Evolutionary conservation across 2,329 filamentous ascomycete species (phyloP).

Genomic region (Passalora sequoiae): DNA sequence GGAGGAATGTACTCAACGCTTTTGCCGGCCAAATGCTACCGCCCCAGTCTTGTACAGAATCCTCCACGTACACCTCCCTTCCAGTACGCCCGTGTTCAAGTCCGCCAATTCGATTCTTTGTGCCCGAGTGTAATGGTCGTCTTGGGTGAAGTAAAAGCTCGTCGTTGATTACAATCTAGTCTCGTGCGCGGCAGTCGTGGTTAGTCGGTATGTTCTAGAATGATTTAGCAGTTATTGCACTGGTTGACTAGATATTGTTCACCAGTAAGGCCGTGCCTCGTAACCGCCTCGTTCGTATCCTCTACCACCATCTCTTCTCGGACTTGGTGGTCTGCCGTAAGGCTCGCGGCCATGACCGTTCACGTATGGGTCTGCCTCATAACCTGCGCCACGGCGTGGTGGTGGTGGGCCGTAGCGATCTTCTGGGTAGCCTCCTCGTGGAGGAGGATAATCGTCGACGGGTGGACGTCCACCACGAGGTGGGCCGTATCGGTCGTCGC

Average conservation of each 20-base stretch:
- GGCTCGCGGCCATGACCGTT: conserved; percentile 51
- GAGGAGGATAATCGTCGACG: conserved; percentile 69
- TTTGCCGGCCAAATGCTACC: no score
- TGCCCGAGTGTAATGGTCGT: neutral
- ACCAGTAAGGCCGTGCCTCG: conserved; percentile 30
- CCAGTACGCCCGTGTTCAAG: no score
- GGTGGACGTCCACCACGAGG: conserved; percentile 59
- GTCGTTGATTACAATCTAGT: neutral
- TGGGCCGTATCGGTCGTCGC: conserved; percentile 63
- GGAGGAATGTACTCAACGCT: no score
- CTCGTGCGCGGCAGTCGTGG: neutral
- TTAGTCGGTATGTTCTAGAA: conserved; percentile 6
- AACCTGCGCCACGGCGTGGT: conserved; percentile 39
- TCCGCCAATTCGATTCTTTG: neutral
- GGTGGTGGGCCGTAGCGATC: conserved; percentile 60
- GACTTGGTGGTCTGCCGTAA: conserved; percentile 47
- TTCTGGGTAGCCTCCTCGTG: conserved; percentile 59
- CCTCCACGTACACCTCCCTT: conserved; percentile 4
- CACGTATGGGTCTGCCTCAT: conserved; percentile 56
- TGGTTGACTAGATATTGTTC: conserved; percentile 21
- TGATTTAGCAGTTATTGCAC: conserved; percentile 21
- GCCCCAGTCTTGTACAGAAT: conserved; percentile 1
- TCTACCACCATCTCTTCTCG: conserved; percentile 39
- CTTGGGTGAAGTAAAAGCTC: neutral
- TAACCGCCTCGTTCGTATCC: conserved; percentile 21